These are phyloP conservation scores for Incumbomyces lentus DNA, from an alignment of 2,329 filamentous ascomycete genomes.

Conservation along the genomic window DNA sequence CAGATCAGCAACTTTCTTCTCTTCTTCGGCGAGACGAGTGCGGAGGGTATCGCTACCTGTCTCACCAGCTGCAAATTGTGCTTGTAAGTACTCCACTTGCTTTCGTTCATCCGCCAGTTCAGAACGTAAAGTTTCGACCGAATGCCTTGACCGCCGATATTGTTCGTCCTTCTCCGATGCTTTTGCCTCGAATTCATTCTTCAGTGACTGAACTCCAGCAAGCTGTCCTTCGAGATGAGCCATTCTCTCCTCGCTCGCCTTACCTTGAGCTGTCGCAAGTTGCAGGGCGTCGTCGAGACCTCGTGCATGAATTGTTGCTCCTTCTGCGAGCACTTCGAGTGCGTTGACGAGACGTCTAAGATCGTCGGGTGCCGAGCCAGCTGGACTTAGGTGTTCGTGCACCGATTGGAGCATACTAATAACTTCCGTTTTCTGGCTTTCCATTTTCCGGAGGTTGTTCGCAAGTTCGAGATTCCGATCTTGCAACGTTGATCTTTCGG, in stretches of 20 bases:
- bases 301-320: conserved; percentile 50
- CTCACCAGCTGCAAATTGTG: conserved; percentile 69
- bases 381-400: conserved; percentile 48
- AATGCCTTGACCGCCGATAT: conserved; percentile 38
- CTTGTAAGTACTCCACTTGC: conserved; percentile 58
- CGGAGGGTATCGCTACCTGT: conserved; percentile 71
- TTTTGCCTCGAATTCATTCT: conserved; percentile 37
- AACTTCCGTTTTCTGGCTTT: conserved; percentile 45
- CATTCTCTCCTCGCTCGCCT: conserved; percentile 46
- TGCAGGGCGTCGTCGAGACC: conserved; percentile 50
- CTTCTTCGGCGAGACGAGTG: conserved; percentile 64
- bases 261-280: conserved; percentile 54
- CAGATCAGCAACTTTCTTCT: conserved; percentile 57
- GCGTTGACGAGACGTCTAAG: conserved; percentile 49
- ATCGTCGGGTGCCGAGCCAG: conserved; percentile 45
- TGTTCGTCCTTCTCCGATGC: conserved; percentile 46
- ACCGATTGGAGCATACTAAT: conserved; percentile 48
- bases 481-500: conserved; percentile 34
- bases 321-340: conserved; percentile 48
- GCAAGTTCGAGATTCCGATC: conserved; percentile 37
- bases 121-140: conserved; percentile 34
- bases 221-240: conserved; percentile 41
- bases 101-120: conserved; percentile 56
- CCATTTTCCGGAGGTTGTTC: conserved; percentile 41
- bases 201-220: conserved; percentile 32